Percentiles rank a stretch among this genome's conserved stretches.
Conservation (phyloP, 148 eudicot genomes). For the Persicaria maculosa region DNA sequence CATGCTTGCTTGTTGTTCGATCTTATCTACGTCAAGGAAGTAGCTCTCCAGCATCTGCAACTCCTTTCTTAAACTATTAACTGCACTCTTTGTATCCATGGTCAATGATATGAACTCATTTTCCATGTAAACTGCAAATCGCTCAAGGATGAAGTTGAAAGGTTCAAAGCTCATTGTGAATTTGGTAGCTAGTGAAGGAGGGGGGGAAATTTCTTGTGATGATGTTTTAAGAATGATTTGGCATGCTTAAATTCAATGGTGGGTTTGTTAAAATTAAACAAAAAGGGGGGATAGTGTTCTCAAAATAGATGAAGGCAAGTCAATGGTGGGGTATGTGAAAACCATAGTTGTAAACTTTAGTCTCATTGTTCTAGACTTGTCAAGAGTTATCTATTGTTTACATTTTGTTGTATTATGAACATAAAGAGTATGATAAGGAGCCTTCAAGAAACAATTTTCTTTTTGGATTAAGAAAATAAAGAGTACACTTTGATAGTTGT, state of each 20-base stretch:
- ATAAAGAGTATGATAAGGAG: too few relatives aligned
- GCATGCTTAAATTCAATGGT: neutral
- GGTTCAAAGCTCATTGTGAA: neutral
- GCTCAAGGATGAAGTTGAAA: slow-evolving; percentile 4
- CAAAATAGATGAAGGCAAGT: neutral
- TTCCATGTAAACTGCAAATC: neutral
- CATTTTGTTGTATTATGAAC: too few relatives aligned
- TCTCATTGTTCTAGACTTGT: too few relatives aligned
- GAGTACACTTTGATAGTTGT: too few relatives aligned
- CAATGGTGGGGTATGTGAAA: neutral
- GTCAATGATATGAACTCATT: neutral
- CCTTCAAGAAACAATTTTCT: too few relatives aligned
- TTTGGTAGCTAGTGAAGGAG: neutral
- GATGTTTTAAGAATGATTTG: neutral
- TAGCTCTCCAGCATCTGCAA: slow-evolving; percentile 3
- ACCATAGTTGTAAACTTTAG: too few relatives aligned
- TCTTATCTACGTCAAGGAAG: neutral
- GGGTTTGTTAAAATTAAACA: neutral
- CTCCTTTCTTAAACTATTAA: neutral
- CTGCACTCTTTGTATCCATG: slow-evolving; percentile 3
- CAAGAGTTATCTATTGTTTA: too few relatives aligned
- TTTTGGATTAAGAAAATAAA: too few relatives aligned
- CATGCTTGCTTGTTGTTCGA: neutral
- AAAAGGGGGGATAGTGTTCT: neutral
- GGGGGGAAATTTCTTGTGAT: neutral